Percentiles rank a stretch among this genome's conserved stretches.
These are phyloP conservation scores for Prosopis cineraria DNA, from an alignment of 306 rosid genomes.

Conservation along the genomic window DNA sequence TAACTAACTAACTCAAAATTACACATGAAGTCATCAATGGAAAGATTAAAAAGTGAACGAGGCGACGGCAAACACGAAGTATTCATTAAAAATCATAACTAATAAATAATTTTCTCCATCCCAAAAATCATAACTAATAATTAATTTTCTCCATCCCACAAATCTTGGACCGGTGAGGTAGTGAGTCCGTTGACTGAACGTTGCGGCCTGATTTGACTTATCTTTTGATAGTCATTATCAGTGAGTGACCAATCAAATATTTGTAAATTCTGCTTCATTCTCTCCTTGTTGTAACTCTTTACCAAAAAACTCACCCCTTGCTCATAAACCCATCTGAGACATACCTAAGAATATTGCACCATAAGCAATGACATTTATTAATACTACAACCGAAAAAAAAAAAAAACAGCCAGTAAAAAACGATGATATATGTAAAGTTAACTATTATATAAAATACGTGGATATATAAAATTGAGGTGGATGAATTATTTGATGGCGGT, in stretches of 20 bases:
- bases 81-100: too few species aligned
- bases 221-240: constrained; percentile 41
- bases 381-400: too few species aligned
- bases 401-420: too few species aligned
- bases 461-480: too few species aligned
- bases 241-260: constrained; percentile 45
- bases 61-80: too few species aligned
- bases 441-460: not conserved
- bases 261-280: constrained; percentile 46
- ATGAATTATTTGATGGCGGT: too few species aligned
- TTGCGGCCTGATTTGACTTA: constrained; percentile 38
- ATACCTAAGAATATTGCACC: constrained; percentile 23
- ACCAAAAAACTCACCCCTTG: constrained; percentile 41
- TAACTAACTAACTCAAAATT: too few species aligned
- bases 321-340: constrained; percentile 48
- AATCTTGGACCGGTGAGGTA: constrained; percentile 44
- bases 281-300: constrained; percentile 48
- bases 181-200: constrained; percentile 49
- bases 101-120: constrained; percentile 31
- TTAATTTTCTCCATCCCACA: constrained; percentile 38
- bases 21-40: too few species aligned
- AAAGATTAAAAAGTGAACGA: too few species aligned
- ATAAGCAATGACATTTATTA: not conserved
- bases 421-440: too few species aligned
- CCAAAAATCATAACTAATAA: too few species aligned